Evolutionary conservation across 345 rosid species (phyloP).

Genomic region (Lepidium africanum): DNA sequence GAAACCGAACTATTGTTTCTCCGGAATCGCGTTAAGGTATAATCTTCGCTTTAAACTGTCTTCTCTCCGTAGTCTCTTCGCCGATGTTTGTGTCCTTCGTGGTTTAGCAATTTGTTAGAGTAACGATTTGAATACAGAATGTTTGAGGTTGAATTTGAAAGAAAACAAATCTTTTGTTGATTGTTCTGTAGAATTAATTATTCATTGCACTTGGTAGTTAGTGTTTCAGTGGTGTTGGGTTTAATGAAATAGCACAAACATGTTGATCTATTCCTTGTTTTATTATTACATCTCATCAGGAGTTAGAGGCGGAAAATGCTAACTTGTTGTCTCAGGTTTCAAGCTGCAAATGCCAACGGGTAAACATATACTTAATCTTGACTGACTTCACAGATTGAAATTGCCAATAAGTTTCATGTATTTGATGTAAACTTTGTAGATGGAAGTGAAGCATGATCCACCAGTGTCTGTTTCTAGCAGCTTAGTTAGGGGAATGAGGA

Average conservation of each 20-base stretch:
- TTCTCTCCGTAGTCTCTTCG: background rate
- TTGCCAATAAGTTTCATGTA: background rate
- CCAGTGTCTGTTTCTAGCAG: slow-evolving; percentile 10
- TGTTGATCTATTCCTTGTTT: background rate
- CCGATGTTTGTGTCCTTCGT: background rate
- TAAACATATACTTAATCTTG: slow-evolving; percentile 8
- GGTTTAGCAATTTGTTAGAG: background rate
- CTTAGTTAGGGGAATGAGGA: slow-evolving; percentile 21
- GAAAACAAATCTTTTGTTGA: background rate
- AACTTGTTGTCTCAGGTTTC: slow-evolving; percentile 44
- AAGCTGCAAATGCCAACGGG: slow-evolving; percentile 50
- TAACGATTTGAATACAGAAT: background rate
- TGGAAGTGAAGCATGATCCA: slow-evolving; percentile 26
- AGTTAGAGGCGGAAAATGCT: slow-evolving; percentile 55
- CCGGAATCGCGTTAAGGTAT: slow-evolving; percentile 41
- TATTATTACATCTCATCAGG: slow-evolving; percentile 29
- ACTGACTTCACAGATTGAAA: background rate
- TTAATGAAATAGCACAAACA: background rate
- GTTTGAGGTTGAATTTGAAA: background rate
- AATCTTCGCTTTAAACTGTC: background rate
- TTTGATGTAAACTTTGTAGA: slow-evolving; percentile 6
- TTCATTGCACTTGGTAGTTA: background rate
- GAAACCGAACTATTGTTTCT: slow-evolving; percentile 30
- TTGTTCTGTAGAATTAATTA: background rate
- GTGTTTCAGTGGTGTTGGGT: background rate